These are phyloP conservation scores for Gymnopilus junonius DNA, from an alignment of 768 basidiomycete species.

Conservation along the genomic window DNA sequence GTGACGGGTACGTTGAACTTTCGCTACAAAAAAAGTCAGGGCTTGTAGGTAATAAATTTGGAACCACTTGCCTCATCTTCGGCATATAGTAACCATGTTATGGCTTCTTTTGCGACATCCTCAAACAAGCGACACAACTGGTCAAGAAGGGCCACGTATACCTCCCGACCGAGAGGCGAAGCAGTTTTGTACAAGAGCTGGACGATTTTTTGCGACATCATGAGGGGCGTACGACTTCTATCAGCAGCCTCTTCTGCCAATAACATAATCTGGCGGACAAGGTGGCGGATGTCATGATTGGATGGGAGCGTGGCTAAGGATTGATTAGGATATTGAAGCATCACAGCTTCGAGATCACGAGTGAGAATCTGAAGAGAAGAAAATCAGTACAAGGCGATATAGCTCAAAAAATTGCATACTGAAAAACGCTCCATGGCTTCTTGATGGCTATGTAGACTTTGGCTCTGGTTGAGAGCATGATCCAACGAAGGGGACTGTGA, in stretches of 20 bases:
- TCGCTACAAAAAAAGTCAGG: slow-evolving; percentile 54
- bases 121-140: slow-evolving; percentile 88
- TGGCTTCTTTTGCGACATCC: slow-evolving; percentile 95
- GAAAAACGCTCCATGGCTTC: slow-evolving; percentile 91
- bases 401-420: slow-evolving; percentile 43
- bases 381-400: slow-evolving; percentile 1
- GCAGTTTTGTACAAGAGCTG: slow-evolving; percentile 92
- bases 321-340: slow-evolving; percentile 75
- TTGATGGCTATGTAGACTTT: slow-evolving; percentile 61
- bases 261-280: slow-evolving; percentile 82
- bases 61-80: slow-evolving; percentile 82
- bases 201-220: slow-evolving; percentile 96
- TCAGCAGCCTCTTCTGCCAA: slow-evolving; percentile 82
- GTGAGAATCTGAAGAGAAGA: slow-evolving; percentile 39
- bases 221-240: slow-evolving; percentile 83
- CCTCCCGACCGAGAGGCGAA: slow-evolving; percentile 86
- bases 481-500: slow-evolving; percentile 70
- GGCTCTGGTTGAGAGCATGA: slow-evolving; percentile 41
- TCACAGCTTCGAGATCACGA: slow-evolving; percentile 79
- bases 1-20: slow-evolving; percentile 97
- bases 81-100: slow-evolving; percentile 94
- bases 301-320: slow-evolving; percentile 73
- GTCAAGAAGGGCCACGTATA: slow-evolving; percentile 89
- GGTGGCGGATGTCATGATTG: slow-evolving; percentile 84
- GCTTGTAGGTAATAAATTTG: background rate